Base-by-base conservation (phyloP, 2,329 filamentous ascomycete genomes). In the Teratosphaeria viscida region DNA sequence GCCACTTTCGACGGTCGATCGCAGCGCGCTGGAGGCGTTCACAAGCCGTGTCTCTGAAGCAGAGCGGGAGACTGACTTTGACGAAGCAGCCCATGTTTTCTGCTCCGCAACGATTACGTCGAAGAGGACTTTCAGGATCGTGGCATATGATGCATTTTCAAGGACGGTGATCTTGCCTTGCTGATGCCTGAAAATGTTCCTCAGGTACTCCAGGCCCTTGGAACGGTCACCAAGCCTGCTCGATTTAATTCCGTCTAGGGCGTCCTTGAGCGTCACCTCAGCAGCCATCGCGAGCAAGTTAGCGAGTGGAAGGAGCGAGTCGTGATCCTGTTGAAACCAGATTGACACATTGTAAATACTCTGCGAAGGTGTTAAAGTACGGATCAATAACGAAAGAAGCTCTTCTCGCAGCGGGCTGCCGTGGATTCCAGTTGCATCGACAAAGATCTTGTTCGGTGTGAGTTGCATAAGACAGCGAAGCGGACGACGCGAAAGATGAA, bases 41-140 rank as follows among this genome's bases (percentile, higher is more conserved):
- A 82, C 79, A 11, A 99, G 79, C 29, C 87, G 82, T 2, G 78
- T 73, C 11, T 77, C 77, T 37, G 82, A 65, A 23, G 64, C 63
- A 6, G 66, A 63, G 8, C 60, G 60, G n/a, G 64, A 63, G 23
- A 75, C 57, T 75, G 75, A 59, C 76, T 80, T 62, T 77, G 80
- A 29, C 12, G 79, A 79, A 59, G 81, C 81, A 59, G 82, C 80
- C 64, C 83, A 88, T 19, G 74, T 71, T 10, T 84, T 78, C 70
- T 89, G 90, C 66, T 96, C 91, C 14, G 80, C 73, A 19, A 86
- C 72, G 1, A 82, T 82, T 69, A 81, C 86, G 58, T 82, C 81
- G 69, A 96, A 96, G 2, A 97, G 77, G 1, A 84, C 82, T 68
- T 96, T 90, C 66, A 90, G 89, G 52, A 96, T 85, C 61, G 83